Conservation (phyloP, 176 grass and related monocot genomes). For the Secale cereale region DNA sequence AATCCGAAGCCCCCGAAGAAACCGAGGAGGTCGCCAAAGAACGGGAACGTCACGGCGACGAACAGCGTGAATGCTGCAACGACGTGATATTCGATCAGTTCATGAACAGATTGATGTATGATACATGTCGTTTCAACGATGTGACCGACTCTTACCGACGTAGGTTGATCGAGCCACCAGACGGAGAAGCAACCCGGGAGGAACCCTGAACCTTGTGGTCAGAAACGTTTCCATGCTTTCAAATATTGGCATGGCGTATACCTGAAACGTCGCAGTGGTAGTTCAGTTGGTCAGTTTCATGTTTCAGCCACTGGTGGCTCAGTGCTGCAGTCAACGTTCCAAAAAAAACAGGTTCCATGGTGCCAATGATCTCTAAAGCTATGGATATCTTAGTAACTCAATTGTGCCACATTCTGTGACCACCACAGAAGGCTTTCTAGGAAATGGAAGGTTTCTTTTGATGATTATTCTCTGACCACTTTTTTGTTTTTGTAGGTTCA, state of each 20-base stretch:
- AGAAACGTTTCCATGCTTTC: conserved; percentile 56
- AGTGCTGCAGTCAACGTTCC: conserved; percentile 13
- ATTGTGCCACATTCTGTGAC: neutral
- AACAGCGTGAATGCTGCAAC: conserved; percentile 65
- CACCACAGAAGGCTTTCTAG: neutral
- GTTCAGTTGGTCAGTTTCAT: neutral
- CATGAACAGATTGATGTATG: neutral
- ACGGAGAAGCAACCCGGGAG: conserved; percentile 42
- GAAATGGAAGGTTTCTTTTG: neutral
- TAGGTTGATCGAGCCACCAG: conserved; percentile 57
- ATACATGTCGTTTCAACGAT: neutral
- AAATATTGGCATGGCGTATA: conserved; percentile 76
- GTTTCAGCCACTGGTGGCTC: neutral
- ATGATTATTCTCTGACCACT: neutral
- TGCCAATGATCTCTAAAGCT: neutral
- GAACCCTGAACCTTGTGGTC: conserved; percentile 52
- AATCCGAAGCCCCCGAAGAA: conserved; percentile 88
- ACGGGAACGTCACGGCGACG: conserved; percentile 65
- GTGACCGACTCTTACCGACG: conserved; percentile 32
- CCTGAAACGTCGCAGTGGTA: neutral
- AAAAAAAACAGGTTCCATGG: neutral
- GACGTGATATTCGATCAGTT: neutral
- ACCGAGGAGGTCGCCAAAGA: conserved; percentile 76
- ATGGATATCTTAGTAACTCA: neutral
- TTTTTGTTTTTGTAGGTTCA: neutral